These are phyloP conservation scores for Butyriboletus appendiculatus DNA, from an alignment of 1,284 basidiomycete genomes.

Conservation along the genomic window DNA sequence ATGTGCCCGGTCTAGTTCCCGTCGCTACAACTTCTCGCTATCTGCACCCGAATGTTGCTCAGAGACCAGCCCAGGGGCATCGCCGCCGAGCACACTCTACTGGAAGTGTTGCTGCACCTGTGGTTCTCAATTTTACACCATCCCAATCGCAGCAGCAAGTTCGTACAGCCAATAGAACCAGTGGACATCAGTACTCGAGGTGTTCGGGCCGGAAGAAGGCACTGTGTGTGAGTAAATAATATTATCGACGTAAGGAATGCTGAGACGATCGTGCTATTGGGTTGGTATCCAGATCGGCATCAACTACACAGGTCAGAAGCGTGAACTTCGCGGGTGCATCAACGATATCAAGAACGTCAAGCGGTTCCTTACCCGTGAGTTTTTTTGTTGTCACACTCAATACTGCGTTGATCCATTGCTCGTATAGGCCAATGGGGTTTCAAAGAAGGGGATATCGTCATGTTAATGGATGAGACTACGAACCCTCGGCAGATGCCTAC, in stretches of 20 bases:
- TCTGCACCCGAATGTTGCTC: background rate
- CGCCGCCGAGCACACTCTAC: slow-evolving; percentile 26
- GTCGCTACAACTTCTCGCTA: slow-evolving; percentile 6
- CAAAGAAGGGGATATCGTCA: slow-evolving; percentile 68
- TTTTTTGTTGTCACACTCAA: background rate
- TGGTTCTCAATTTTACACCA: background rate
- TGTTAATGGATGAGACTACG: slow-evolving; percentile 74
- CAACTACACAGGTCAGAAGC: slow-evolving; percentile 70
- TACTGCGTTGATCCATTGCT: background rate
- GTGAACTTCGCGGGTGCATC: slow-evolving; percentile 75
- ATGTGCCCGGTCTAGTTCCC: background rate
- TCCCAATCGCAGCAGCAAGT: slow-evolving; percentile 3
- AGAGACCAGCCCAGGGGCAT: slow-evolving; percentile 11
- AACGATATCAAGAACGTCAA: slow-evolving; percentile 80
- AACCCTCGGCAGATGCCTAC: slow-evolving; percentile 71
- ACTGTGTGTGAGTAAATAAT: slow-evolving; percentile 56
- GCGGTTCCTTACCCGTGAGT: slow-evolving; percentile 69
- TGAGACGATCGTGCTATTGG: background rate
- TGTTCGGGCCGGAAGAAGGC: slow-evolving; percentile 74
- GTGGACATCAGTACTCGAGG: slow-evolving; percentile 55
- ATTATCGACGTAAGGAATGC: background rate
- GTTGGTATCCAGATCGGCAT: slow-evolving; percentile 58
- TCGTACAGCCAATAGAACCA: background rate
- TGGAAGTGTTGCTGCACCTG: slow-evolving; percentile 12
- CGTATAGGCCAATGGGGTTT: slow-evolving; percentile 62